Percentiles rank a stretch among this genome's conserved stretches.
These are phyloP conservation scores for Fomitopsis serialis DNA, from an alignment of 768 basidiomycete genomes.

Conservation along the genomic window DNA sequence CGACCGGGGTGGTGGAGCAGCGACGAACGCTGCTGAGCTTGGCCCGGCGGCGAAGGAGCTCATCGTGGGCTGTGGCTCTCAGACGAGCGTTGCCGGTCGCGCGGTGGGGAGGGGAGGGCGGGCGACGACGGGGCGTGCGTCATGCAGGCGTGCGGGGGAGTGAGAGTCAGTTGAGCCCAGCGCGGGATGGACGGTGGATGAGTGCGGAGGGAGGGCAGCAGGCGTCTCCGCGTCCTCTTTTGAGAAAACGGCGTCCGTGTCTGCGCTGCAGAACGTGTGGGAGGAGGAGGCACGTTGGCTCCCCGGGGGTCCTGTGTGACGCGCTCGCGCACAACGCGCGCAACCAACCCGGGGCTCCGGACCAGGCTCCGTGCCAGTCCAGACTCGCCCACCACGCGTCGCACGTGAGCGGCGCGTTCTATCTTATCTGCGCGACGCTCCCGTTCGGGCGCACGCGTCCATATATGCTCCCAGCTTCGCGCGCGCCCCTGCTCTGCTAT, in stretches of 20 bases:
- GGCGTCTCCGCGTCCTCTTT: no score
- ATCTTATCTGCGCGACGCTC: neutral
- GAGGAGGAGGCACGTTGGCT: no score
- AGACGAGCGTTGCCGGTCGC: neutral
- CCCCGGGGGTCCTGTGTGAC: no score
- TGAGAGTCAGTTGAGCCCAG: neutral
- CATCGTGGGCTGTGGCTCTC: neutral
- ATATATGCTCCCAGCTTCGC: conserved; percentile 1
- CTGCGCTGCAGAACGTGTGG: no score
- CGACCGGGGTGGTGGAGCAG: conserved; percentile 1
- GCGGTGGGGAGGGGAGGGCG: conserved; percentile 7
- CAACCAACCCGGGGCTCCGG: no score
- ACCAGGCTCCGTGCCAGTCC: neutral
- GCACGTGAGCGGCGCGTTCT: neutral
- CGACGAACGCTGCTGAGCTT: no score
- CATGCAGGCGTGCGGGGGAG: no score
- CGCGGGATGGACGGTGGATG: neutral
- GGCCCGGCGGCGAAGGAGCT: no score
- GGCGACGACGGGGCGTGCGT: neutral
- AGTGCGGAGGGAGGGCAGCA: neutral
- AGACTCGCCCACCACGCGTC: no score
- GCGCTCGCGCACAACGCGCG: no score
- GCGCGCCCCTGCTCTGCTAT: neutral
- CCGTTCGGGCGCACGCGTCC: neutral
- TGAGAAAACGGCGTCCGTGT: no score